phyloP scores from a whole-genome alignment of 495 filamentous ascomycete genomes.

The Neurospora terricola region DNA sequence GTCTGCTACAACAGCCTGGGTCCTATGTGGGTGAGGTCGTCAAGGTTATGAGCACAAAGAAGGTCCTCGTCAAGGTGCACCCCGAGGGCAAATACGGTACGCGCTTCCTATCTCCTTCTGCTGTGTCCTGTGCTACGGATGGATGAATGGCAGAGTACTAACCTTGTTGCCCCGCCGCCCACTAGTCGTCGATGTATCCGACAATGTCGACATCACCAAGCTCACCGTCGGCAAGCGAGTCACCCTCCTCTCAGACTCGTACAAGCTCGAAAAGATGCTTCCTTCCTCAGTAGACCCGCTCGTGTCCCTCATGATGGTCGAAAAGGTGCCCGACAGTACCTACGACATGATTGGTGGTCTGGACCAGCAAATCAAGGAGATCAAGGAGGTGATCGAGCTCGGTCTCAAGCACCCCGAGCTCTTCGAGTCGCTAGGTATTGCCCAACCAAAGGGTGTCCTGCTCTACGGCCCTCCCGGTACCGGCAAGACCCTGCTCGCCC shows the following conservation, averaged over 20 bases:
- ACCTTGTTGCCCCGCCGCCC: slow-evolving; percentile 8
- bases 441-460: slow-evolving; percentile 94
- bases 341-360: slow-evolving; percentile 99
- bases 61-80: slow-evolving; percentile 97
- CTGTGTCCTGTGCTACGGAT: background rate
- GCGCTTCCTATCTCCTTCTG: slow-evolving; percentile 5
- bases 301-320: slow-evolving; percentile 99
- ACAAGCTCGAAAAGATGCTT: slow-evolving; percentile 97
- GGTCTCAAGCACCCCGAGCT: slow-evolving; percentile 96
- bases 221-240: slow-evolving; percentile 97
- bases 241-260: slow-evolving; percentile 87
- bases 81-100: slow-evolving; percentile 99
- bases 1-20: slow-evolving; percentile 90
- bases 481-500: slow-evolving; percentile 89
- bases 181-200: slow-evolving; percentile 90
- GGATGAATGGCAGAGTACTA: background rate
- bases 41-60: slow-evolving; percentile 99
- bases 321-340: slow-evolving; percentile 98
- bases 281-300: slow-evolving; percentile 95
- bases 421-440: slow-evolving; percentile 97
- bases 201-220: slow-evolving; percentile 87
- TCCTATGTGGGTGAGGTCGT: slow-evolving; percentile 99
- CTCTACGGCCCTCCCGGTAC: slow-evolving; percentile 96
- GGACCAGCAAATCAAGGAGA: slow-evolving; percentile 99
- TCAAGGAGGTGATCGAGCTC: slow-evolving; percentile 99